Percentiles rank a stretch among this genome's conserved stretches.
These are phyloP conservation scores for Venturiaceae sp. DNA, from an alignment of 2,329 filamentous ascomycete genomes.

Conservation along the genomic window DNA sequence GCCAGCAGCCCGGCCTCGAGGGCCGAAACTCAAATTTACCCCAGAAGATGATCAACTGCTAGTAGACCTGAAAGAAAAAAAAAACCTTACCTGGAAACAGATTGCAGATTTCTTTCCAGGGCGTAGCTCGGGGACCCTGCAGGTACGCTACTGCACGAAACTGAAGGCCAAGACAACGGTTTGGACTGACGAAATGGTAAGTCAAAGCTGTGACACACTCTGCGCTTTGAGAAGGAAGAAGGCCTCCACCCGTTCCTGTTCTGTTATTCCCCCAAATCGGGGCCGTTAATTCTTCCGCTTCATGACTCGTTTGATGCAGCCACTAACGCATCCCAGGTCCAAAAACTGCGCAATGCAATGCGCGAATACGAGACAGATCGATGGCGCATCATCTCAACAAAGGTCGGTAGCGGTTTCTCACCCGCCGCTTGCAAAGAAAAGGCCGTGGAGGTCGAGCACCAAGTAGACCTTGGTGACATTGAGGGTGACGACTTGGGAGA, in stretches of 20 bases:
- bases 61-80: slow-evolving; percentile 87
- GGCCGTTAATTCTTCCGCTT: background rate
- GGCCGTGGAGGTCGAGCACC: slow-evolving; percentile 46
- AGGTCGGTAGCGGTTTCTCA: slow-evolving; percentile 83
- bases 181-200: slow-evolving; percentile 89
- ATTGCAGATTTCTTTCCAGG: slow-evolving; percentile 95
- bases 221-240: too few species aligned
- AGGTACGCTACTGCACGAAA: slow-evolving; percentile 92
- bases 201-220: too few species aligned
- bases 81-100: slow-evolving; percentile 93
- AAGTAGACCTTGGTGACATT: background rate
- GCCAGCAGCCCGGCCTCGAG: slow-evolving; percentile 69
- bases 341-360: slow-evolving; percentile 66
- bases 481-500: background rate
- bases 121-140: slow-evolving; percentile 77
- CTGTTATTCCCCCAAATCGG: background rate
- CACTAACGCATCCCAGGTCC: slow-evolving; percentile 45
- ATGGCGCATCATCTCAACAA: slow-evolving; percentile 85
- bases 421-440: slow-evolving; percentile 80
- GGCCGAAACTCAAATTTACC: slow-evolving; percentile 89
- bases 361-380: slow-evolving; percentile 85
- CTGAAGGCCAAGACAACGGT: slow-evolving; percentile 87
- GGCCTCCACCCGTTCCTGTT: too few species aligned
- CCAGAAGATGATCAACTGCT: slow-evolving; percentile 82
- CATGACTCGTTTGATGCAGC: background rate